A percentile compares a stretch with the other conserved stretches of the same genome.
These are phyloP conservation scores for Epichloe hybrida DNA, from an alignment of 2,329 filamentous ascomycete genomes.

Conservation along the genomic window DNA sequence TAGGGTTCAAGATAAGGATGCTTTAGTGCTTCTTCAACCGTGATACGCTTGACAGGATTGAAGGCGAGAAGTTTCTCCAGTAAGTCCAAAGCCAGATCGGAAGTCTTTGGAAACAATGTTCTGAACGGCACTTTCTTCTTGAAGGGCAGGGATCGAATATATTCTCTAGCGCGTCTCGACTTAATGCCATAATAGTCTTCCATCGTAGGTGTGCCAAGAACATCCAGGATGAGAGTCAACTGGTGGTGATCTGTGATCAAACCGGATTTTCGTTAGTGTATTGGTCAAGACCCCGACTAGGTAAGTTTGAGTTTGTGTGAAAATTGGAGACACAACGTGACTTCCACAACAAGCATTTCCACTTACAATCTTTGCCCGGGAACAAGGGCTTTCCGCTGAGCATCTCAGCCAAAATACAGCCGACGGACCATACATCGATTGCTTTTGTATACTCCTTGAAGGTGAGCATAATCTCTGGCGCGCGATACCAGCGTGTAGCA, in stretches of 20 bases:
- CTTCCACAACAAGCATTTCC: background rate
- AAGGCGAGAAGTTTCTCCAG: slow-evolving; percentile 93
- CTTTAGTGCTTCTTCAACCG: slow-evolving; percentile 90
- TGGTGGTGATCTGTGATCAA: slow-evolving; percentile 76
- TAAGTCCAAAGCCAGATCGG: slow-evolving; percentile 85
- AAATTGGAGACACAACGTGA: background rate
- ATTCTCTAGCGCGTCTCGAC: slow-evolving; percentile 89
- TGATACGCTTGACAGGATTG: slow-evolving; percentile 97
- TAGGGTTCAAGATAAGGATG: slow-evolving; percentile 98
- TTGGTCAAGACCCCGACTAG: background rate
- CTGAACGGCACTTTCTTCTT: slow-evolving; percentile 99
- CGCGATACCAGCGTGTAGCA: slow-evolving; percentile 96
- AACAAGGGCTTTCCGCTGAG: slow-evolving; percentile 95
- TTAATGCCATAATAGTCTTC: slow-evolving; percentile 99
- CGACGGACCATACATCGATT: slow-evolving; percentile 98
- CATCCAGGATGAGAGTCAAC: slow-evolving; percentile 89
- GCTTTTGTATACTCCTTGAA: slow-evolving; percentile 99
- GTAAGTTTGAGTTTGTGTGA: background rate
- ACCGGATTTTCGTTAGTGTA: background rate
- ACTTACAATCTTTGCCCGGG: slow-evolving; percentile 91
- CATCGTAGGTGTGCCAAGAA: slow-evolving; percentile 96
- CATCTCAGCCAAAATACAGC: slow-evolving; percentile 97
- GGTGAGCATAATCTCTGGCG: slow-evolving; percentile 98
- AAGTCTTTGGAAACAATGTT: slow-evolving; percentile 96
- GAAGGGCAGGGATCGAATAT: slow-evolving; percentile 94